Evolutionary conservation across 2,329 filamentous ascomycete genomes (phyloP), one percentile per base, ranked within the genome.

Genomic region (Pseudogymnoascus sp.): DNA sequence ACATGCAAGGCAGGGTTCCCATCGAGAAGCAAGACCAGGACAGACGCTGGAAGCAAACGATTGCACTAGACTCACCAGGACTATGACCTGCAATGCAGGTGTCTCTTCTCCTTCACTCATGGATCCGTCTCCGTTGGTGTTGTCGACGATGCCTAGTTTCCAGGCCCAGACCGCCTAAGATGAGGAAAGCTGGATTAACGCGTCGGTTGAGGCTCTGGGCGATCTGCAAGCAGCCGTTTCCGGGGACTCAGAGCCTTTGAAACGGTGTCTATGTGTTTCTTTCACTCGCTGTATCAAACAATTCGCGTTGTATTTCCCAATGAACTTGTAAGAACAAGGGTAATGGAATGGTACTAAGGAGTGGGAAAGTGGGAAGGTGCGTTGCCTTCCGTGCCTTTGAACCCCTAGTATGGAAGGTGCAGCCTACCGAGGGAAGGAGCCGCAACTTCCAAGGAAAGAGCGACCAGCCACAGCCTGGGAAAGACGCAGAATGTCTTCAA

Each of bases 41-140:
- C 6, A 18, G 16, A 21, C 5, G 51, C 11, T 12, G 51, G 4
- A 34, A 34, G 51, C 51, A 34, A 57, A 57, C 51, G 5, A 57
- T 36, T 34, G 51, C 29, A 57, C n/a, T 40, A 18, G 45, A 82
- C 87, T 79, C 78, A 91, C 88, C 79, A 91, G 75, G 65, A 91
- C 80, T 76, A 91, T 90, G 57, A 91, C 86, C 76, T 91, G 87
- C 76, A 91, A 77, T 42, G 84, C 83, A 73, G 84, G 81, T 64
- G n/a, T 34, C 26, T 57, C 51, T 12, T 8, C 29, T 34, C 29
- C 26, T 12, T 57, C 51, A 10, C n/a, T 34, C 51, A 57, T 57
- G 47, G n/a, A 29, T 51, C 45, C 45, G 45, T 51, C 14, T 51
- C 23, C 14, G 45, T 51, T 29, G 45, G 23, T 29, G 45, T 51